phyloP scores from a whole-genome alignment of 1,284 basidiomycete genomes.

The Ustilago shanxiensis region DNA sequence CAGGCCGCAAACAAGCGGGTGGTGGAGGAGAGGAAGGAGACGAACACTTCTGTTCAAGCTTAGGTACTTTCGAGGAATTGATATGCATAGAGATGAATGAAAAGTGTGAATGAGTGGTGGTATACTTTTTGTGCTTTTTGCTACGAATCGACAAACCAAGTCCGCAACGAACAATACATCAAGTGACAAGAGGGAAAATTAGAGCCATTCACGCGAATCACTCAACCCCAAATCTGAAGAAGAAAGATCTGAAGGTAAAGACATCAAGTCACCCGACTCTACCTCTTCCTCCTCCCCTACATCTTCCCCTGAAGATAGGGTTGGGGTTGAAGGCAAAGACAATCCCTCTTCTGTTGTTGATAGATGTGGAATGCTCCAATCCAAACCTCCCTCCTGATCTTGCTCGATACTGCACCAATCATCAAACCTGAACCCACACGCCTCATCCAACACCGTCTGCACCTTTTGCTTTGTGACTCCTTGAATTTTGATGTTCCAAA shows the following conservation, averaged over 20 bases:
- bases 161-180: background rate
- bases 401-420: slow-evolving; percentile 10
- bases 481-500: slow-evolving; percentile 14
- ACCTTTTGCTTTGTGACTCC: background rate
- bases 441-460: background rate
- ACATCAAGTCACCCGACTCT: background rate
- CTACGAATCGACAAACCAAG: too few relatives aligned
- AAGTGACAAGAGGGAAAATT: background rate
- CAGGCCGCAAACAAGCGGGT: background rate
- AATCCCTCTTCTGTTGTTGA: background rate
- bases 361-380: background rate
- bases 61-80: too few relatives aligned
- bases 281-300: background rate
- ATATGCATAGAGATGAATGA: background rate
- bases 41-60: too few relatives aligned
- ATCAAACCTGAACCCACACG: slow-evolving; percentile 3
- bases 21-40: background rate
- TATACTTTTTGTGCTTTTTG: too few relatives aligned
- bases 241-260: background rate
- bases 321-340: background rate
- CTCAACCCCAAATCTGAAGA: background rate
- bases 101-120: too few relatives aligned
- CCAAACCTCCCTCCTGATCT: background rate
- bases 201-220: slow-evolving; percentile 11
- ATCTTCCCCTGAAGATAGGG: background rate